Conservation (phyloP, 805 yeast genomes). For the Maudiozyma bulderi region DNA sequence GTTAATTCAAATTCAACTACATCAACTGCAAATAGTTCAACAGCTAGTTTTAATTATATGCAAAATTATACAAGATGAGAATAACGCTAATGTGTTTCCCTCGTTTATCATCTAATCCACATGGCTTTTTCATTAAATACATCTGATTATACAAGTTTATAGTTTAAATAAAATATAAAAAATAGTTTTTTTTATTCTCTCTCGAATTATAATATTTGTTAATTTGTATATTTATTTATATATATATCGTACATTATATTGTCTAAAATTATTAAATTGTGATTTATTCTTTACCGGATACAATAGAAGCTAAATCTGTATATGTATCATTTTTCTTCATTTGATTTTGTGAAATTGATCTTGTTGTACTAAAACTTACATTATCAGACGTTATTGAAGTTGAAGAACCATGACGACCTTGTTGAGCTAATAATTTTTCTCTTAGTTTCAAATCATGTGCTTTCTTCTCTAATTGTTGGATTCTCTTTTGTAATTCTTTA, state of each 20-base stretch:
- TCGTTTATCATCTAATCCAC: too few species aligned
- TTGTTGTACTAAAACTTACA: constrained; percentile 2
- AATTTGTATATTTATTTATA: neutral
- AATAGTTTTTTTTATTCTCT: too few species aligned
- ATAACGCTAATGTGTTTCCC: neutral
- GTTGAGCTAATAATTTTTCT: constrained; percentile 40
- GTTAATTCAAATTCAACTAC: too few species aligned
- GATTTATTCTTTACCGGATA: constrained; percentile 15
- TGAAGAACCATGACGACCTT: constrained; percentile 10
- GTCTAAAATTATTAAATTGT: neutral
- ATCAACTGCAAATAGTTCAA: neutral
- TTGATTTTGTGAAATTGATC: constrained; percentile 8
- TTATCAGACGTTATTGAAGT: constrained; percentile 11
- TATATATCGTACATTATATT: neutral
- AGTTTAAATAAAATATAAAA: too few species aligned
- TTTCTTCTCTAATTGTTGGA: constrained; percentile 65
- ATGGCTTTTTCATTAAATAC: too few species aligned
- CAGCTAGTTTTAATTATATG: neutral
- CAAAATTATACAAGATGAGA: neutral
- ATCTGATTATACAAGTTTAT: too few species aligned
- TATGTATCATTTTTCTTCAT: constrained; percentile 44
- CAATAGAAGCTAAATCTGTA: constrained; percentile 43
- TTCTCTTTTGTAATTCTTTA: constrained; percentile 58
- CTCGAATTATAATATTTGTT: too few species aligned
- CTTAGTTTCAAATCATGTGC: constrained; percentile 63